Conservation (phyloP, 2,329 filamentous ascomycete genomes). For the Trichoderma sp. region DNA sequence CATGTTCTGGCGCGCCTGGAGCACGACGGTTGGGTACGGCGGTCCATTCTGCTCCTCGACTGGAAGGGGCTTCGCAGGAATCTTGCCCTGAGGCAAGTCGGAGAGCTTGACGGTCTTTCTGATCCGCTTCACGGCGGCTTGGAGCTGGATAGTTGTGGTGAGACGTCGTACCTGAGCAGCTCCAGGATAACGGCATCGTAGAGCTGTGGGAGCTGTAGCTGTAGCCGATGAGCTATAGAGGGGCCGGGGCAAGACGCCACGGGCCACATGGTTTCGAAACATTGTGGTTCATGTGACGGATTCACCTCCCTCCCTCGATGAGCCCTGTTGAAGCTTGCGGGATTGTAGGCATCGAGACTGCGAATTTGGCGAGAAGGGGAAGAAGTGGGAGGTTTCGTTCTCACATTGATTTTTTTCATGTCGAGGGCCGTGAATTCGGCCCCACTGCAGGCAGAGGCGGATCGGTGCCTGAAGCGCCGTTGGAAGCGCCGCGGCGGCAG, state of each 20-base stretch:
- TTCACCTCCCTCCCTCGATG: not conserved
- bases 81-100: conserved; percentile 59
- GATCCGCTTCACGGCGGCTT: conserved; percentile 56
- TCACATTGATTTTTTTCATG: not conserved
- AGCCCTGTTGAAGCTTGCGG: not conserved
- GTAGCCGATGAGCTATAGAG: conserved; percentile 4
- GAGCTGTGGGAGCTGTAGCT: not conserved
- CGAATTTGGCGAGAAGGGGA: not conserved
- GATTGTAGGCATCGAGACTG: not conserved
- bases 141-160: conserved; percentile 15
- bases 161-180: not conserved
- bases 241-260: conserved; percentile 19
- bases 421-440: conserved; percentile 12
- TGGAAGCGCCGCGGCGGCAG: conserved; percentile 11
- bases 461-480: conserved; percentile 23
- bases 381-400: too few relatives aligned
- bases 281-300: conserved; percentile 26
- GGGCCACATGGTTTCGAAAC: conserved; percentile 29
- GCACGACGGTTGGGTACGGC: conserved; percentile 81
- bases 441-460: conserved; percentile 5
- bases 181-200: not conserved
- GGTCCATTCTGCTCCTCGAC: conserved; percentile 49
- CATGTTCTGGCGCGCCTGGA: conserved; percentile 88
- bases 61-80: conserved; percentile 38
- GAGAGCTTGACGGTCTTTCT: conserved; percentile 56